A percentile compares a stretch with the other conserved stretches of the same genome.
Evolutionary conservation across 768 basidiomycete genomes (phyloP).

Genomic region (Pulveroboletus sp.): DNA sequence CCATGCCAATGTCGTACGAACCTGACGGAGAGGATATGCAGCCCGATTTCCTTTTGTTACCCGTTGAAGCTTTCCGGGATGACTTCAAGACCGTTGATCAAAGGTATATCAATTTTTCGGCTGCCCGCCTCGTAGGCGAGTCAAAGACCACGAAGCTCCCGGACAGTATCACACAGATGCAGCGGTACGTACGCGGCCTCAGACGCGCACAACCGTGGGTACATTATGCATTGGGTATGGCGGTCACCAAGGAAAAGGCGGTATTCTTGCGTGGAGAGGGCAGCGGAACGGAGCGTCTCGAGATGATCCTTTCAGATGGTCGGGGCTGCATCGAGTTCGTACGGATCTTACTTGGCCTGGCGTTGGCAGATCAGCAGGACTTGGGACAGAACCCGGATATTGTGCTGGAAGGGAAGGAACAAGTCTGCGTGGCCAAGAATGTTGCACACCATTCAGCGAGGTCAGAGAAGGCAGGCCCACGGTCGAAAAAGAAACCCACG

Average conservation of each 20-base stretch:
- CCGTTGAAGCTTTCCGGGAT: background rate
- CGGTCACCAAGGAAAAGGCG: background rate
- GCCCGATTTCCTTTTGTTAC: constrained; percentile 1
- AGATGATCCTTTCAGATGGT: background rate
- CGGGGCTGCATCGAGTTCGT: no score
- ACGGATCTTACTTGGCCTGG: background rate
- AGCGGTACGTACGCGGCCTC: no score
- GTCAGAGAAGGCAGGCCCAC: no score
- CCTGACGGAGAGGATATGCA: background rate
- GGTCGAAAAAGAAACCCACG: no score
- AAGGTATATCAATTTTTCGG: background rate
- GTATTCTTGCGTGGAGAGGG: constrained; percentile 2
- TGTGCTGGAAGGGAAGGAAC: background rate
- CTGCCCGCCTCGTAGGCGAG: no score
- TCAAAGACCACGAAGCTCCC: no score
- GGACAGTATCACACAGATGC: no score
- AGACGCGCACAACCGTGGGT: constrained; percentile 2
- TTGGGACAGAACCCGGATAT: background rate
- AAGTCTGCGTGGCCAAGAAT: background rate
- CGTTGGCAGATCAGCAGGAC: no score
- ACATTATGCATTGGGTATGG: background rate
- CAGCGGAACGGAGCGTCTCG: background rate
- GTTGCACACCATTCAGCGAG: background rate
- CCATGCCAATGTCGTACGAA: constrained; percentile 32
- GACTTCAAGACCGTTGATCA: background rate